Evolutionary conservation across 208 protist species (phyloP).

Genomic region (Leishmania lainsoni): DNA sequence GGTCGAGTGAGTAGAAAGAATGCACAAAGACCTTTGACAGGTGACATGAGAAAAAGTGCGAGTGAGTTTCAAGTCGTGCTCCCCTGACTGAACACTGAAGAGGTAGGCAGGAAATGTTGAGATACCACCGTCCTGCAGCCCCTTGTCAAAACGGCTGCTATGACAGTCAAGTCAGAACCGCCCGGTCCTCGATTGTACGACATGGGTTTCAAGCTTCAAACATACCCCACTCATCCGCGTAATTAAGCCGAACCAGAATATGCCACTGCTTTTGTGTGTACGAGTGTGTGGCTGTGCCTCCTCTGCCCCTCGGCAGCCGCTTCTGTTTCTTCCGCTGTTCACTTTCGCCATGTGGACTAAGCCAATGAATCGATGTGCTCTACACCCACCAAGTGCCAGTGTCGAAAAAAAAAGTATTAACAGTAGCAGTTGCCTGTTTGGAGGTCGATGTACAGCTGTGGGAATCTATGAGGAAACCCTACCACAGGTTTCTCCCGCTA

Average conservation of each 20-base stretch:
- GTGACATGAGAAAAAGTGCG: neutral
- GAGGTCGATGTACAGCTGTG: neutral
- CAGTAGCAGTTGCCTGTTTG: neutral
- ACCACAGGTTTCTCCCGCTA: neutral
- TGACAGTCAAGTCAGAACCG: neutral
- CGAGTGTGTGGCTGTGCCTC: neutral
- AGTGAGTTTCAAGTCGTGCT: neutral
- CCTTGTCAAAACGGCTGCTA: slow-evolving; percentile 1
- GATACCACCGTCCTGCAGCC: neutral
- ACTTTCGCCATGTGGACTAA: neutral
- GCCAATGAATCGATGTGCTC: neutral
- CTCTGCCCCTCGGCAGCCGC: neutral
- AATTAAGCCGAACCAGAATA: neutral
- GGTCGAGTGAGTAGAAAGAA: neutral
- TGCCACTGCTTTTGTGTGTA: neutral
- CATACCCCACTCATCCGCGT: neutral
- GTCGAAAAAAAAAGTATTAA: neutral
- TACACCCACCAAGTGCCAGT: neutral
- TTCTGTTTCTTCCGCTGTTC: neutral
- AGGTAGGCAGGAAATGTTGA: neutral
- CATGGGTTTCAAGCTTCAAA: neutral
- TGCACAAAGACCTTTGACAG: neutral
- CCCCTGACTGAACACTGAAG: neutral
- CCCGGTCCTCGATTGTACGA: neutral
- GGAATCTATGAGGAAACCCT: slow-evolving; percentile 5